Evolutionary conservation across 495 filamentous ascomycete genomes (phyloP).

Genomic region (Penicillium alfredii): DNA sequence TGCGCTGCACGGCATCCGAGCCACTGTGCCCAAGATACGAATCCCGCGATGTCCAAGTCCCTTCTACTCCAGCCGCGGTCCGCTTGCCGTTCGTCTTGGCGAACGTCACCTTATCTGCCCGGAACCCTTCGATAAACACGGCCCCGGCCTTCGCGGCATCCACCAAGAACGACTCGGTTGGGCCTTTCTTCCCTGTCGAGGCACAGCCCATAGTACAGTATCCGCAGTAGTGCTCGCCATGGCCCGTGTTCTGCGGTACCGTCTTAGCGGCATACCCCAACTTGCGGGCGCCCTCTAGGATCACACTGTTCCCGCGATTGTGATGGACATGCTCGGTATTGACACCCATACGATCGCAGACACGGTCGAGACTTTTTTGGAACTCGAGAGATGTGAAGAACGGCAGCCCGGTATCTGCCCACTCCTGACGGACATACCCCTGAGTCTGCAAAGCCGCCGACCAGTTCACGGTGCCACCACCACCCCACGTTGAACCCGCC

Average conservation of each 20-base stretch:
- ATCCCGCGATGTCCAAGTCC: constrained; percentile 68
- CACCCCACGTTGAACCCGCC: constrained; percentile 75
- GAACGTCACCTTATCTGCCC: constrained; percentile 62
- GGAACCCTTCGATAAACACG: constrained; percentile 72
- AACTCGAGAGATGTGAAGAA: constrained; percentile 74
- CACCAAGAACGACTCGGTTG: constrained; percentile 67
- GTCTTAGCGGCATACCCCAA: constrained; percentile 65
- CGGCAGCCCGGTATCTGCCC: constrained; percentile 64
- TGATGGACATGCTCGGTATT: constrained; percentile 59
- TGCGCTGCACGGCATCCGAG: constrained; percentile 39
- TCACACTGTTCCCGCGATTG: constrained; percentile 59
- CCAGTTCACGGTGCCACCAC: constrained; percentile 87
- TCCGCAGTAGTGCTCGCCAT: constrained; percentile 66
- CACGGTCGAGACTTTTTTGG: constrained; percentile 68
- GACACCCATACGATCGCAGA: constrained; percentile 74
- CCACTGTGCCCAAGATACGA: constrained; percentile 50
- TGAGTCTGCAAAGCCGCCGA: constrained; percentile 78
- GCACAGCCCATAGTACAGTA: constrained; percentile 76
- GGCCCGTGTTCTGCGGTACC: constrained; percentile 74
- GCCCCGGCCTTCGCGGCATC: constrained; percentile 73
- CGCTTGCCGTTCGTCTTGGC: constrained; percentile 48
- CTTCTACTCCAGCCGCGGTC: constrained; percentile 60
- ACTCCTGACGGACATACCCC: constrained; percentile 73
- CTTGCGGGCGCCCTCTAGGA: constrained; percentile 70
- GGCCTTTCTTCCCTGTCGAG: constrained; percentile 67